Evolutionary conservation across 164 flowering plant species (phyloP).

Genomic region (Chloranthus sessilifolius): DNA sequence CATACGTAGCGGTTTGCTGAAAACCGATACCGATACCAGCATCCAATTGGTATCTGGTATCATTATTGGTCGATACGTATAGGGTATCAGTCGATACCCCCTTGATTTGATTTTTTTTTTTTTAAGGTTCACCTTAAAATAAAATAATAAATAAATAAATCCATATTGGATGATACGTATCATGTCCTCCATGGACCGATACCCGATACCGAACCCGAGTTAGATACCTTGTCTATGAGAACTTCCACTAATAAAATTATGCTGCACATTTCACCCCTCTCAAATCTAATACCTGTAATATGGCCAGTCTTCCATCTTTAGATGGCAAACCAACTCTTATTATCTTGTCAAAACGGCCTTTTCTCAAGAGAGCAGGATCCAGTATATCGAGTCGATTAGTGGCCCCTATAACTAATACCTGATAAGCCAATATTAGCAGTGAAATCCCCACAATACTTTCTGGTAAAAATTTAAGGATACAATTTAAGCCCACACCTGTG

Average conservation of each 20-base stretch:
- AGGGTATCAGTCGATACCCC: too few species aligned
- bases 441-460: neutral
- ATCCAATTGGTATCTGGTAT: too few species aligned
- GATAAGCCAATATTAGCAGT: slow-evolving; percentile 25
- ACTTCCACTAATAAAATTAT: slow-evolving; percentile 4
- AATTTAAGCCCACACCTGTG: slow-evolving; percentile 53
- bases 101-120: too few species aligned
- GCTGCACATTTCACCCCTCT: neutral
- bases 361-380: slow-evolving; percentile 94
- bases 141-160: too few species aligned
- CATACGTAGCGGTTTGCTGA: too few species aligned
- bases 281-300: slow-evolving; percentile 58
- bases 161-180: too few species aligned
- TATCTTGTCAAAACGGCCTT: slow-evolving; percentile 97
- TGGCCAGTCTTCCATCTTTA: slow-evolving; percentile 87
- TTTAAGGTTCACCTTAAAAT: too few species aligned
- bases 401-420: slow-evolving; percentile 97
- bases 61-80: too few species aligned
- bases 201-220: too few species aligned
- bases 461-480: neutral
- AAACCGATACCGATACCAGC: too few species aligned
- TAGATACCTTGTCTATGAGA: too few species aligned
- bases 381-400: slow-evolving; percentile 94
- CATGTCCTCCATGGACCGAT: too few species aligned
- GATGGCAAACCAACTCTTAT: slow-evolving; percentile 95